phyloP scores from a whole-genome alignment of 345 rosid species.

The Pistacia atlantica region DNA sequence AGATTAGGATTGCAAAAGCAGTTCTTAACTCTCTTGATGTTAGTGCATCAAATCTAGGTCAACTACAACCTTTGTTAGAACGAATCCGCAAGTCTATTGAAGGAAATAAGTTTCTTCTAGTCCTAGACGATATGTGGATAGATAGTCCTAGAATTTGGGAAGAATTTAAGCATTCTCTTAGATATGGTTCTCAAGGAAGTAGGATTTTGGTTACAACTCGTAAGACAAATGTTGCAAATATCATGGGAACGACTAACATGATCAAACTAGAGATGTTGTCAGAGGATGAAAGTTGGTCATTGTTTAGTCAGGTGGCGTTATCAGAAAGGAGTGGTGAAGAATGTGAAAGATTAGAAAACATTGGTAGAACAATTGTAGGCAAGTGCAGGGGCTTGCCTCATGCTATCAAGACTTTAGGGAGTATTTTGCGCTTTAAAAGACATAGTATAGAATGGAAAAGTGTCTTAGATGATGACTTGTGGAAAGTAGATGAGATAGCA shows the following conservation, averaged over 20 bases:
- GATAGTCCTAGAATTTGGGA: neutral
- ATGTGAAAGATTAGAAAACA: neutral
- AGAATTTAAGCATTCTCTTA: neutral
- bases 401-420: neutral
- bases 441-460: neutral
- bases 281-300: neutral
- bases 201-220: constrained; percentile 7
- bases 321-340: neutral
- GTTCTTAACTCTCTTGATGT: neutral
- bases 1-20: neutral
- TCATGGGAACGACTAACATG: neutral
- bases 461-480: neutral
- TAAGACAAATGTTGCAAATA: neutral
- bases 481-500: neutral
- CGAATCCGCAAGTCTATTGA: neutral
- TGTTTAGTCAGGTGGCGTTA: neutral
- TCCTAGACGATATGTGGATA: neutral
- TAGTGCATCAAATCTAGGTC: accelerated
- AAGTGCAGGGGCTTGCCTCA: neutral
- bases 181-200: neutral
- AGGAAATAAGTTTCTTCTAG: neutral
- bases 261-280: neutral
- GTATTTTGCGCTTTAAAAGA: neutral
- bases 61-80: neutral
- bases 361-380: neutral